These are phyloP conservation scores for Agaricus sinodeliciosus DNA, from an alignment of 768 basidiomycete species.

Conservation along the genomic window DNA sequence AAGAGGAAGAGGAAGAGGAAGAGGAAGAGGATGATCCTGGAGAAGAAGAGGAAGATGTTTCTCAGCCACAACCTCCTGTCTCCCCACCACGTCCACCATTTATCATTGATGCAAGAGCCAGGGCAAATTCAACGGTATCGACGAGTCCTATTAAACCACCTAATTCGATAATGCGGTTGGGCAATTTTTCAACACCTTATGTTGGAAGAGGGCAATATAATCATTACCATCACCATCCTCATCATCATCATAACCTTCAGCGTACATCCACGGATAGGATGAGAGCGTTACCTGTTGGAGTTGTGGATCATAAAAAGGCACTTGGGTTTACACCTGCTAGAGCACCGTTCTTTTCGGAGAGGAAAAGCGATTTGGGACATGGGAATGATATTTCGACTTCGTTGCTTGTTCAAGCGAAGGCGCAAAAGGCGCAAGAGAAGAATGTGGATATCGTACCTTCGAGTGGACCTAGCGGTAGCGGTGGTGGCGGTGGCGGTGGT, in stretches of 20 bases:
- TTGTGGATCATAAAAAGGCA: conserved; percentile 36
- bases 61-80: conserved; percentile 15
- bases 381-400: conserved; percentile 26
- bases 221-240: no score
- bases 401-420: conserved; percentile 4
- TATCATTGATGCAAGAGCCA: conserved; percentile 28
- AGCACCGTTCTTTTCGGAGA: conserved; percentile 40
- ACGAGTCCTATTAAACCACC: conserved; percentile 18
- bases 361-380: conserved; percentile 33
- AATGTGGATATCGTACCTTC: not conserved
- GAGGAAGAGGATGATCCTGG: conserved; percentile 32
- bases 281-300: conserved; percentile 20
- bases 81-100: conserved; percentile 11
- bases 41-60: conserved; percentile 22
- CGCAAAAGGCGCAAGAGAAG: not conserved
- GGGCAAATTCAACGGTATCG: conserved; percentile 30
- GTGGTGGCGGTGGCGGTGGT: no score
- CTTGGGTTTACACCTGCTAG: conserved; percentile 44
- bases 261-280: conserved; percentile 18
- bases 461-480: no score
- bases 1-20: conserved; percentile 29
- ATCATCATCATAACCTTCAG: no score
- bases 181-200: conserved; percentile 67
- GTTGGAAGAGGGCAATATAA: conserved; percentile 30
- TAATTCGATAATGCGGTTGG: conserved; percentile 52